These are phyloP conservation scores for Kodamaea sagamina DNA, from an alignment of 805 yeast genomes.

Conservation along the genomic window DNA sequence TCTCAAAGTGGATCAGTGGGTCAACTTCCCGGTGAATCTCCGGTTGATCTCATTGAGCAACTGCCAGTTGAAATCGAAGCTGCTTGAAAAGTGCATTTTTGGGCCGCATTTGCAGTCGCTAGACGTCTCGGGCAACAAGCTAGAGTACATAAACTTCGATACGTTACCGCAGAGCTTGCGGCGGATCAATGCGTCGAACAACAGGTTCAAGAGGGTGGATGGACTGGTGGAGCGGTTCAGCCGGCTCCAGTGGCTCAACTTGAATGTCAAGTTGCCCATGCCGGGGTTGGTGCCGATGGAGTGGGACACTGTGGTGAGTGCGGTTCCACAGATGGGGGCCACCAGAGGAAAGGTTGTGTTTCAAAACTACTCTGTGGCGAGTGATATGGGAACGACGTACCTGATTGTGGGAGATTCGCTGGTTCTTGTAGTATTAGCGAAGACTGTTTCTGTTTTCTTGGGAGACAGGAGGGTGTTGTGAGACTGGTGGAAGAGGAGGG, in stretches of 20 bases:
- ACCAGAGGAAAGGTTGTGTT: constrained; percentile 4
- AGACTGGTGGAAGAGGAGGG: constrained; percentile 7
- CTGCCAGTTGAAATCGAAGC: constrained; percentile 9
- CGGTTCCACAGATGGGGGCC: constrained; percentile 3
- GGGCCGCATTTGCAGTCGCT: constrained; percentile 4
- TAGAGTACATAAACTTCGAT: constrained; percentile 6
- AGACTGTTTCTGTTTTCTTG: constrained; percentile 5
- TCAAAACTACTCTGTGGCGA: constrained; percentile 3
- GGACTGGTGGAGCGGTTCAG: constrained; percentile 5
- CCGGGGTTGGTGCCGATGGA: constrained; percentile 3
- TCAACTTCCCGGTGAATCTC: constrained; percentile 8
- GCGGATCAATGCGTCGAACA: constrained; percentile 1
- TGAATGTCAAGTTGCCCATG: constrained; percentile 7
- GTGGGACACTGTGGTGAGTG: constrained; percentile 2
- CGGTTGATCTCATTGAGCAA: constrained; percentile 3
- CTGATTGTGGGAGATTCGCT: constrained; percentile 3
- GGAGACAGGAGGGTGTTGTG: constrained; percentile 9
- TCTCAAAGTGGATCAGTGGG: constrained; percentile 9
- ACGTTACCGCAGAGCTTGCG: constrained; percentile 4
- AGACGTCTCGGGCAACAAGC: constrained; percentile 3
- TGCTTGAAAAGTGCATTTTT: constrained; percentile 9
- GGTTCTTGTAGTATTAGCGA: constrained; percentile 7
- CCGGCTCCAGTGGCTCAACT: constrained; percentile 5
- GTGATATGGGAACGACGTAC: constrained; percentile 10
- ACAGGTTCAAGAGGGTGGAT: constrained; percentile 4